Percentiles rank a stretch among this genome's conserved stretches.
phyloP scores from a whole-genome alignment of 108 stramenopile species.

The Mediolabrus comicus region DNA sequence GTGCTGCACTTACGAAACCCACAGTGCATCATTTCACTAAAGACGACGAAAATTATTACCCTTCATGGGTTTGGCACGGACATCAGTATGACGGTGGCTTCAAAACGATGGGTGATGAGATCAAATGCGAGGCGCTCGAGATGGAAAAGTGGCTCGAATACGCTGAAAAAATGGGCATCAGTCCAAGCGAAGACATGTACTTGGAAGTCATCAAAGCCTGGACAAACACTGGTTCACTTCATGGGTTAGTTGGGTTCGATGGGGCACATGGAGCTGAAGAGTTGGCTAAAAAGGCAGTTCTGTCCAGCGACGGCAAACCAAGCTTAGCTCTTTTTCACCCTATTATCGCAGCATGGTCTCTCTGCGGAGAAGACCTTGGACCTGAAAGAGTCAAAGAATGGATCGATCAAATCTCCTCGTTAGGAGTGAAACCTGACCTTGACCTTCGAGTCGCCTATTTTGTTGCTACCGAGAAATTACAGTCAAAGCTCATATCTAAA shows the following conservation, averaged over 20 bases:
- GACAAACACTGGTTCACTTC: constrained; percentile 60
- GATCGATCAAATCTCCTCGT: constrained; percentile 28
- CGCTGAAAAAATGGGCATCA: constrained; percentile 42
- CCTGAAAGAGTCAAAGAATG: constrained; percentile 57
- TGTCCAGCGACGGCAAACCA: not conserved
- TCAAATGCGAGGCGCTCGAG: constrained; percentile 40
- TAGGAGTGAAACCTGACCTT: constrained; percentile 28
- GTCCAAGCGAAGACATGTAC: constrained; percentile 63
- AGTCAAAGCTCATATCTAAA: constrained; percentile 8
- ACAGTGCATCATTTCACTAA: not conserved
- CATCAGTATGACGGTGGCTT: constrained; percentile 44
- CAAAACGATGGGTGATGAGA: constrained; percentile 16
- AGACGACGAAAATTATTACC: constrained; percentile 22
- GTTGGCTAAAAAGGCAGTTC: constrained; percentile 31
- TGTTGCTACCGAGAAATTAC: constrained; percentile 24
- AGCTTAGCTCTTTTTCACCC: constrained; percentile 67
- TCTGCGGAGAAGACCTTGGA: constrained; percentile 48
- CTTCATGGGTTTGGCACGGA: constrained; percentile 47
- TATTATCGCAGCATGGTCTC: constrained; percentile 66
- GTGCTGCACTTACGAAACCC: constrained; percentile 53
- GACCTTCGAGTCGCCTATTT: constrained; percentile 26
- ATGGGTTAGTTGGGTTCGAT: constrained; percentile 60
- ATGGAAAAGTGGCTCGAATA: constrained; percentile 57
- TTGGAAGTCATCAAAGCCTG: constrained; percentile 77
- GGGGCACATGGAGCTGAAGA: not conserved